Base-by-base conservation (phyloP, 2,329 filamentous ascomycete species). In the Nigrospora sphaerica region DNA sequence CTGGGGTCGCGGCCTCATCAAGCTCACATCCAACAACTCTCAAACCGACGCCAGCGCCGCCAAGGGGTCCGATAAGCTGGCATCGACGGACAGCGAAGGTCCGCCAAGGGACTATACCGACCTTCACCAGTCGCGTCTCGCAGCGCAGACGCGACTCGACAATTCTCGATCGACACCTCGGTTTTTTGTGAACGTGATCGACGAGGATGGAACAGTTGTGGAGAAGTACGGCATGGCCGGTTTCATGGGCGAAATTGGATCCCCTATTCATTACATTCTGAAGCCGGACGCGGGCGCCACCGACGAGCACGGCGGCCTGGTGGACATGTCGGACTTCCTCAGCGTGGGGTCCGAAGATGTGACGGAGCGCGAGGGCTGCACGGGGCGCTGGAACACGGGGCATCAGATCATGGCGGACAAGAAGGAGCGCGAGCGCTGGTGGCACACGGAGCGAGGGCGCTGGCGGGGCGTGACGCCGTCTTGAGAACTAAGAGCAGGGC, bases 61-160 rank as follows among this genome's bases (percentile, higher is more conserved):
- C 2, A 61, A 58, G 42, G 43, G 66, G 13, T 68, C 66, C 45
- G 75, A 68, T 48, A 69, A 32, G 32, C 40, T 31, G 3, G 34
- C 40, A 12, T 14, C 16, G 16, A n/a, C 32, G 7, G 32, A 31
- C 2, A 14, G 16, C 2, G 41, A 32, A 6, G 16, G 38, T 10
- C 18, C 23, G 2, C n/a, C 34, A 12, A 16, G 12, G 7, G 28
- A 18, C 13, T 35, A 33, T 17, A 33, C 35, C 7, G 35, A 77
- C 52, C 71, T 79, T 14, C 62, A 67, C 45, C 57, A 66, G 17
- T 72, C 83, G 2, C 78, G 85, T 0, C 67, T 81, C 7, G 76
- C 79, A 14, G 86, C 86, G 0, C 85, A 90, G 59, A 65, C 73
- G 0, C 74, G 85, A 1, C 73, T 88, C 18, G 77, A 86, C 34